Percentiles rank a stretch among this genome's conserved stretches.
Evolutionary conservation across 306 rosid species (phyloP).

Genomic region (Inga laurina): DNA sequence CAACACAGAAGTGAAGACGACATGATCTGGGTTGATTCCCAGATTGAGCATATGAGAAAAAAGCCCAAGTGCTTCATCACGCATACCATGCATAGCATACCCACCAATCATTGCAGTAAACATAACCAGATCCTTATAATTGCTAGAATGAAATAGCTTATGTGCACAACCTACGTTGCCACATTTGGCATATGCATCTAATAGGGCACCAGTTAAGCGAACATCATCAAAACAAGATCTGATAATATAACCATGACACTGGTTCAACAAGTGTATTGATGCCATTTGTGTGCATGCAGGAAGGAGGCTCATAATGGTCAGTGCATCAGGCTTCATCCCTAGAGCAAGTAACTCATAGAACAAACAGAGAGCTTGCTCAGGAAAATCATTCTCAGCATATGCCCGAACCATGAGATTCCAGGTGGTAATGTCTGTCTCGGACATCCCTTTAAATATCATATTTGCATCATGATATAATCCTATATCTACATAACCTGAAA

Average conservation of each 20-base stretch:
- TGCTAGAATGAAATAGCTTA: conserved; percentile 59
- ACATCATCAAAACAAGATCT: conserved; percentile 63
- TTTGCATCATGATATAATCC: conserved; percentile 64
- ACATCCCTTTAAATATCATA: conserved; percentile 53
- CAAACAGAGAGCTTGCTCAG: conserved; percentile 58
- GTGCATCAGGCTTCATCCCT: conserved; percentile 78
- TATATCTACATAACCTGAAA: conserved; percentile 64
- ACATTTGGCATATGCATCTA: conserved; percentile 87
- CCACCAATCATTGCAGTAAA: conserved; percentile 86
- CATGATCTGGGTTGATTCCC: conserved; percentile 69
- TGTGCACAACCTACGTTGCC: conserved; percentile 61
- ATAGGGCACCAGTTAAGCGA: conserved; percentile 67
- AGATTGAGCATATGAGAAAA: conserved; percentile 68
- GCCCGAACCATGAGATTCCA: conserved; percentile 90
- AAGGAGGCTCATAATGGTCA: conserved; percentile 85
- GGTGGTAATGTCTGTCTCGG: conserved; percentile 79
- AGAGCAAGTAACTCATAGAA: conserved; percentile 54
- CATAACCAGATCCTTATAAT: conserved; percentile 78
- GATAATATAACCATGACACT: conserved; percentile 78
- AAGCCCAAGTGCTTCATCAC: conserved; percentile 65
- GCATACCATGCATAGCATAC: conserved; percentile 83
- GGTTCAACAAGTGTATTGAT: conserved; percentile 59
- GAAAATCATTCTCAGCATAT: conserved; percentile 73
- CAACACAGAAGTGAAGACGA: conserved; percentile 69
- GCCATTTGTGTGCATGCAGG: conserved; percentile 73